Evolutionary conservation across 2,329 filamentous ascomycete genomes (phyloP).

Genomic region (Tolypocladium tropicale): DNA sequence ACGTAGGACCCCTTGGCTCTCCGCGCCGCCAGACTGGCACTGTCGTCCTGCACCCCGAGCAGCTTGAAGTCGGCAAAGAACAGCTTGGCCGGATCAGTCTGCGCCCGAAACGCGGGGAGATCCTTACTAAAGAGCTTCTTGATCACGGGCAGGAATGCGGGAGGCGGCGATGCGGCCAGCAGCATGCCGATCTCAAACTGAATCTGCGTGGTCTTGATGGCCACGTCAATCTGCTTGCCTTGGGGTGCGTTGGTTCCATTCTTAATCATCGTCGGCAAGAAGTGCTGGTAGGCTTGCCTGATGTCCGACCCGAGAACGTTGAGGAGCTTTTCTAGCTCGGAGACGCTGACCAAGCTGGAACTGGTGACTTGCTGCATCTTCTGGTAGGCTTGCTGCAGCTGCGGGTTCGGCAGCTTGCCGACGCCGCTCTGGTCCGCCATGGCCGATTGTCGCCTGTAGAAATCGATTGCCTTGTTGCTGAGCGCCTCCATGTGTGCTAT

Average conservation of each 20-base stretch:
- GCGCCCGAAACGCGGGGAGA: constrained; percentile 45
- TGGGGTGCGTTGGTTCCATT: constrained; percentile 36
- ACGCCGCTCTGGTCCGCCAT: constrained; percentile 25
- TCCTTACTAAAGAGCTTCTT: constrained; percentile 53
- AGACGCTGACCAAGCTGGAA: constrained; percentile 43
- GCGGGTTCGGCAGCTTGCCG: constrained; percentile 32
- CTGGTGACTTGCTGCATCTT: constrained; percentile 41
- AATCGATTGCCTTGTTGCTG: constrained; percentile 37
- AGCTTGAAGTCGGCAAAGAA: constrained; percentile 65
- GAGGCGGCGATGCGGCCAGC: constrained; percentile 34
- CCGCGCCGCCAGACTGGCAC: constrained; percentile 31
- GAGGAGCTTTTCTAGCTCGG: constrained; percentile 54
- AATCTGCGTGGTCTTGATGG: constrained; percentile 34
- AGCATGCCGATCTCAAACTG: constrained; percentile 43
- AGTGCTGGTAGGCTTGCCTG: constrained; percentile 37
- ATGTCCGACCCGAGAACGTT: constrained; percentile 37
- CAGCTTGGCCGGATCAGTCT: constrained; percentile 55
- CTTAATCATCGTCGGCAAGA: constrained; percentile 31
- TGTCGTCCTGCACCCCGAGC: constrained; percentile 54
- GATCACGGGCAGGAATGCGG: constrained; percentile 45
- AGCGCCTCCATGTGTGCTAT: constrained; percentile 46
- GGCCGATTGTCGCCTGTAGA: constrained; percentile 36
- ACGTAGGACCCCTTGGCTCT: constrained; percentile 29
- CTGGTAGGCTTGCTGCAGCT: constrained; percentile 47
- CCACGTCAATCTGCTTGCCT: constrained; percentile 30